Conservation (phyloP, 257 asterid species). For the Nicotiana benthamiana region DNA sequence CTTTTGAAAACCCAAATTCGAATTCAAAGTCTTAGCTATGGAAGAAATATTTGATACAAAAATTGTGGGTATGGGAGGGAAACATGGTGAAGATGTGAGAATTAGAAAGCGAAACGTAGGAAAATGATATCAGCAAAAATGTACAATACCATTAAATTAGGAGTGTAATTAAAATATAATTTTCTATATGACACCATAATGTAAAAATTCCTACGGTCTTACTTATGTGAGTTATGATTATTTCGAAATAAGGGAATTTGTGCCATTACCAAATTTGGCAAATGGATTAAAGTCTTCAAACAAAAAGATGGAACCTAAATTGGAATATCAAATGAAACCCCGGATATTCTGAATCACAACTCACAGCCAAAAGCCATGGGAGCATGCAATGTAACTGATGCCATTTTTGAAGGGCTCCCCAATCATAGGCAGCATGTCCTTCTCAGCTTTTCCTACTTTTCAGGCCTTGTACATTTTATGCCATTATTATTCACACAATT, state of each 20-base stretch:
- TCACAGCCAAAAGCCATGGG: conserved; percentile 13
- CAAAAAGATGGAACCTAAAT: neutral
- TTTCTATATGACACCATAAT: too few relatives aligned
- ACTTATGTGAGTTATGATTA: too few relatives aligned
- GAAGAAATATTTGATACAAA: too few relatives aligned
- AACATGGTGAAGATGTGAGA: too few relatives aligned
- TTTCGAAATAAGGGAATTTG: neutral
- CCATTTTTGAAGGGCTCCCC: conserved; percentile 32
- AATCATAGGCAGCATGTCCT: conserved; percentile 17
- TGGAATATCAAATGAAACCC: neutral
- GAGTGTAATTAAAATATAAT: too few relatives aligned
- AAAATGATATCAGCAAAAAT: too few relatives aligned
- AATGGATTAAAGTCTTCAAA: neutral
- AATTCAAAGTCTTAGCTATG: too few relatives aligned
- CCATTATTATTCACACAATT: neutral
- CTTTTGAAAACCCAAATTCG: too few relatives aligned
- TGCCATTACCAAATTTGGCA: neutral
- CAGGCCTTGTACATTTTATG: conserved; percentile 12
- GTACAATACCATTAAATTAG: too few relatives aligned
- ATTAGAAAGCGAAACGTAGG: too few relatives aligned
- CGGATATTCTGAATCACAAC: neutral
- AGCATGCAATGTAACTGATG: conserved; percentile 16
- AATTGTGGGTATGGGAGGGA: too few relatives aligned
- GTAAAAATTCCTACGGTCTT: too few relatives aligned
- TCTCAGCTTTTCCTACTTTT: conserved; percentile 22